These are phyloP conservation scores for Penicillium angulare DNA, from an alignment of 495 filamentous ascomycete species.

Conservation along the genomic window DNA sequence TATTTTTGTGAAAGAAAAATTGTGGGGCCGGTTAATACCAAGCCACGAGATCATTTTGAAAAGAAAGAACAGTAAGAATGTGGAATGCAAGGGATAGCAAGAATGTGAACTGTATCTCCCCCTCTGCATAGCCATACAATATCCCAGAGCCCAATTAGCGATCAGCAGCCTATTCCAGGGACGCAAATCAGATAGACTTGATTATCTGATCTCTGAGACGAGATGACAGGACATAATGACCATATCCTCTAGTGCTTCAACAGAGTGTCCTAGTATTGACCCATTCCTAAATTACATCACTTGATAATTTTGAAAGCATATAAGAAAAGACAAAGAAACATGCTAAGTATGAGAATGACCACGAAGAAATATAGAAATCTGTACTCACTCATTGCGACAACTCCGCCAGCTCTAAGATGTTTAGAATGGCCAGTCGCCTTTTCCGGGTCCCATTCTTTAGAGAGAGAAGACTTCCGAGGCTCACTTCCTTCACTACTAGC, in stretches of 20 bases:
- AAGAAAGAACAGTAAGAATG: not conserved
- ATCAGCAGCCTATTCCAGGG: not conserved
- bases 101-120: not conserved
- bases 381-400: conserved; percentile 26
- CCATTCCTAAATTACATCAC: conserved; percentile 23
- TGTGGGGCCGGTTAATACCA: no score
- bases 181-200: not conserved
- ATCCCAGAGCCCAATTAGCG: not conserved
- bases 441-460: not conserved
- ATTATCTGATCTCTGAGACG: not conserved
- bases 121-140: not conserved
- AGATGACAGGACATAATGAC: not conserved
- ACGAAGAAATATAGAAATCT: conserved; percentile 27
- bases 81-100: not conserved
- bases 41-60: not conserved
- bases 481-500: not conserved
- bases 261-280: not conserved
- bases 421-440: not conserved
- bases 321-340: conserved; percentile 36
- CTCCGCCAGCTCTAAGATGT: not conserved
- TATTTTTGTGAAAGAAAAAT: no score
- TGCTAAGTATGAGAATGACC: conserved; percentile 23
- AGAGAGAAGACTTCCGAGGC: not conserved
- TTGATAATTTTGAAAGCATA: conserved; percentile 31
- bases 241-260: not conserved